phyloP scores from a whole-genome alignment of 2,329 filamentous ascomycete species.

The Penicillium olsonii region DNA sequence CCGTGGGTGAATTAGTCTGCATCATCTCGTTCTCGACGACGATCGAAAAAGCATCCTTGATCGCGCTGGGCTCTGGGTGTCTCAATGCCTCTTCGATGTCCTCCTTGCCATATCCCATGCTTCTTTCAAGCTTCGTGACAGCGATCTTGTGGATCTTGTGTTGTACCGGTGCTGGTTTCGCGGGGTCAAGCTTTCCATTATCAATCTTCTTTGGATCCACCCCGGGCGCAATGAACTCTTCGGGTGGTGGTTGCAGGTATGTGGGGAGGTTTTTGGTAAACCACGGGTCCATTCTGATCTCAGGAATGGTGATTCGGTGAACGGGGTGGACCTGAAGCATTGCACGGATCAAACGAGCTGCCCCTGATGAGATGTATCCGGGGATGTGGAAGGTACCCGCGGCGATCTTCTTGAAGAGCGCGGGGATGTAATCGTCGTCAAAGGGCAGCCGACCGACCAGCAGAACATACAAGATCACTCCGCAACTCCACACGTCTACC shows the following conservation, averaged over 20 bases:
- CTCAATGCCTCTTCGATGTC: slow-evolving; percentile 94
- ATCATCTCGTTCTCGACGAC: slow-evolving; percentile 97
- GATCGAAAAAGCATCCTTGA: slow-evolving; percentile 98
- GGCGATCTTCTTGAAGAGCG: slow-evolving; percentile 95
- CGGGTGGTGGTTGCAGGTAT: slow-evolving; percentile 82
- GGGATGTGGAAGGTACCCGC: slow-evolving; percentile 92
- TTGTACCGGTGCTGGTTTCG: slow-evolving; percentile 75
- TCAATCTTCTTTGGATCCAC: slow-evolving; percentile 89
- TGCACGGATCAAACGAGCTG: slow-evolving; percentile 72
- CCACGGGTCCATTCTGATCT: slow-evolving; percentile 93
- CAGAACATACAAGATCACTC: slow-evolving; percentile 66
- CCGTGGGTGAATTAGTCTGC: slow-evolving; percentile 70
- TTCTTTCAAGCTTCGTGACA: slow-evolving; percentile 93
- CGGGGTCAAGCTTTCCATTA: slow-evolving; percentile 75
- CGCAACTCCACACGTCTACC: slow-evolving; percentile 82
- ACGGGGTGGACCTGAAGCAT: slow-evolving; percentile 97
- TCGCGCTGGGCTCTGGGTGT: slow-evolving; percentile 90
- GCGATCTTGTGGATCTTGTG: slow-evolving; percentile 91
- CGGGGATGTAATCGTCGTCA: slow-evolving; percentile 97
- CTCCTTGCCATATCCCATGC: slow-evolving; percentile 93
- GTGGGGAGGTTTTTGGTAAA: slow-evolving; percentile 83
- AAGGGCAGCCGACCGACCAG: slow-evolving; percentile 77
- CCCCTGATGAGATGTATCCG: slow-evolving; percentile 83
- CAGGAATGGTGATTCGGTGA: slow-evolving; percentile 87
- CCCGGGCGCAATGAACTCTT: slow-evolving; percentile 93